A percentile compares a stretch with the other conserved stretches of the same genome.
These are phyloP conservation scores for Lichtheimia hyalospora DNA, from an alignment of 371 early-diverging fungal genomes.

Conservation along the genomic window DNA sequence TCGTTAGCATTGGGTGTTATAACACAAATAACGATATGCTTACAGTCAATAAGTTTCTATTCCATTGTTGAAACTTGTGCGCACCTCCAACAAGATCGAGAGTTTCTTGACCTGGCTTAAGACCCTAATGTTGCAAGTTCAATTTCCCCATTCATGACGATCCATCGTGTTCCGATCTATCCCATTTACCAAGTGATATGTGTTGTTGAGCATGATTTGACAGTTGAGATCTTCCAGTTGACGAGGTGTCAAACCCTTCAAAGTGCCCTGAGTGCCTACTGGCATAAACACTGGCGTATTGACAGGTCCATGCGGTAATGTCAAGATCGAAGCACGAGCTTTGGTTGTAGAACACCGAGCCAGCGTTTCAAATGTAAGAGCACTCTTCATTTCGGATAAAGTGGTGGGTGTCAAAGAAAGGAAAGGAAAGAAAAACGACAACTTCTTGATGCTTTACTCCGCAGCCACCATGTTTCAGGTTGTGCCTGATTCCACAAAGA, in stretches of 20 bases:
- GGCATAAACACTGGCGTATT: conserved; percentile 97
- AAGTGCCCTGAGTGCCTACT: conserved; percentile 95
- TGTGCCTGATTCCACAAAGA: too few species aligned
- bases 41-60: conserved; percentile 83
- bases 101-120: conserved; percentile 74
- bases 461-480: too few species aligned
- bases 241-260: conserved; percentile 85
- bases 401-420: neutral
- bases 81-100: conserved; percentile 79
- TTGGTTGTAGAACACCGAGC: conserved; percentile 90
- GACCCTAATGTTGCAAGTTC: conserved; percentile 23
- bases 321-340: conserved; percentile 79
- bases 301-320: conserved; percentile 84
- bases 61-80: conserved; percentile 90
- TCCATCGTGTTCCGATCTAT: neutral
- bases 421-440: neutral
- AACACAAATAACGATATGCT: neutral
- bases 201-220: conserved; percentile 92
- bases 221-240: conserved; percentile 85
- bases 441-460: too few species aligned
- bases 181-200: conserved; percentile 80
- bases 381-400: conserved; percentile 42
- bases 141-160: neutral
- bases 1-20: neutral
- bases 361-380: conserved; percentile 67